Conservation (phyloP, 1,139 yeast genomes). For the Candida sp. region DNA sequence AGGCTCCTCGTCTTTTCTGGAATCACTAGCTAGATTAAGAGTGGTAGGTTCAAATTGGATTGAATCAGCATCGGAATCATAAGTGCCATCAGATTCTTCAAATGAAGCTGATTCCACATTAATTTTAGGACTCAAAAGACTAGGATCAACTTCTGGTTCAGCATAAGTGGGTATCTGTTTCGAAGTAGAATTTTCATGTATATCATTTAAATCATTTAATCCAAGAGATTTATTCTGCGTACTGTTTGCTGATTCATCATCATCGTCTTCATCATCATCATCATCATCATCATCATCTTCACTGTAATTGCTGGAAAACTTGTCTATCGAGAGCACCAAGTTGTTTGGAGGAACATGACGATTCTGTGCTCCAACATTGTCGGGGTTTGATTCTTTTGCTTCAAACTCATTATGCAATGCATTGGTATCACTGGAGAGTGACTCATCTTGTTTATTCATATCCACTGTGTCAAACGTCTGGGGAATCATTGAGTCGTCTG, state of each 20-base stretch:
- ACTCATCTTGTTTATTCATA: neutral
- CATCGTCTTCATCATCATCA: constrained; percentile 24
- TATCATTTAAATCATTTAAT: neutral
- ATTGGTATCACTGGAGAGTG: neutral
- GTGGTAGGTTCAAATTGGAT: constrained; percentile 26
- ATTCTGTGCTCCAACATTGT: neutral
- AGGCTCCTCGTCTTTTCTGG: constrained; percentile 1
- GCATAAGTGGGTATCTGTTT: neutral
- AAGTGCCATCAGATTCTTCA: constrained; percentile 7
- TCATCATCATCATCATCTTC: constrained; percentile 19
- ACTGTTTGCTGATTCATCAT: constrained; percentile 11
- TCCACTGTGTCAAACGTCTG: constrained; percentile 11
- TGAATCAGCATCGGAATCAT: constrained; percentile 28
- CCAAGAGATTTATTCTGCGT: neutral
- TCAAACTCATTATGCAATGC: neutral
- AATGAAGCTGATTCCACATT: neutral
- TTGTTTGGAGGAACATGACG: constrained; percentile 5
- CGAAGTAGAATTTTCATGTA: constrained; percentile 1
- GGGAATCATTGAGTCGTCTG: constrained; percentile 2
- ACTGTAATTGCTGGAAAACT: constrained; percentile 7
- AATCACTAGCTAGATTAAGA: constrained; percentile 16
- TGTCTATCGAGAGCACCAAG: constrained; percentile 37
- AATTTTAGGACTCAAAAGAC: neutral
- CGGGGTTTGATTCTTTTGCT: neutral
- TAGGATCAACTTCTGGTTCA: neutral